Conservation (phyloP, 2,329 filamentous ascomycete species). For the Ceratocystiopsis minuta region DNA sequence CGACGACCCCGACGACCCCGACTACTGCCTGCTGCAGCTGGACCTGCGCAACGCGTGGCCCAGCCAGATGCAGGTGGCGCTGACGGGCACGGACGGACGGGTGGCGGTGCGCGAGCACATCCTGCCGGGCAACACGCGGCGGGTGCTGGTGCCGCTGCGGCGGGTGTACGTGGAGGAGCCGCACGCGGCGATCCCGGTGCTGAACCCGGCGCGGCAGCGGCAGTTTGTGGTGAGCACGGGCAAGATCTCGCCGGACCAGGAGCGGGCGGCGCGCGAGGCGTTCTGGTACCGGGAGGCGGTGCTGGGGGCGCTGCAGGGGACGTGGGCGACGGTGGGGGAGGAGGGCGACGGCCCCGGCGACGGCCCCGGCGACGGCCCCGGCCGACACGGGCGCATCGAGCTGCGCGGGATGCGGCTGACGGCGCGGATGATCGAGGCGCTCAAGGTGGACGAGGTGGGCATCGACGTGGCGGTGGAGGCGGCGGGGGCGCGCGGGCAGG, state of each 20-base stretch:
- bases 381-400: constrained; percentile 47
- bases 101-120: constrained; percentile 36
- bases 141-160: constrained; percentile 58
- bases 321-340: constrained; percentile 34
- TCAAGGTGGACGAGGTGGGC: constrained; percentile 63
- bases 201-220: constrained; percentile 68
- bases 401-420: constrained; percentile 58
- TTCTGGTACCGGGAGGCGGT: constrained; percentile 87
- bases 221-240: constrained; percentile 79
- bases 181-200: constrained; percentile 57
- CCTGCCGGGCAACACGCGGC: constrained; percentile 49
- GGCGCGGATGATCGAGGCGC: constrained; percentile 62
- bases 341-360: constrained; percentile 15
- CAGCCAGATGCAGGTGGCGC: constrained; percentile 49
- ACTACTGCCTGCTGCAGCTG: constrained; percentile 62
- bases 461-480: constrained; percentile 41
- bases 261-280: constrained; percentile 59
- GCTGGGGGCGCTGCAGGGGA: constrained; percentile 49
- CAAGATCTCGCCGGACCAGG: constrained; percentile 61
- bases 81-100: constrained; percentile 24
- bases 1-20: constrained; percentile 19
- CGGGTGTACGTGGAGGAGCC: constrained; percentile 62
- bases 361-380: neutral
- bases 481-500: constrained; percentile 7
- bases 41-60: constrained; percentile 88